Conservation (phyloP, 2,329 filamentous ascomycete genomes). For the Oidium heveae region DNA sequence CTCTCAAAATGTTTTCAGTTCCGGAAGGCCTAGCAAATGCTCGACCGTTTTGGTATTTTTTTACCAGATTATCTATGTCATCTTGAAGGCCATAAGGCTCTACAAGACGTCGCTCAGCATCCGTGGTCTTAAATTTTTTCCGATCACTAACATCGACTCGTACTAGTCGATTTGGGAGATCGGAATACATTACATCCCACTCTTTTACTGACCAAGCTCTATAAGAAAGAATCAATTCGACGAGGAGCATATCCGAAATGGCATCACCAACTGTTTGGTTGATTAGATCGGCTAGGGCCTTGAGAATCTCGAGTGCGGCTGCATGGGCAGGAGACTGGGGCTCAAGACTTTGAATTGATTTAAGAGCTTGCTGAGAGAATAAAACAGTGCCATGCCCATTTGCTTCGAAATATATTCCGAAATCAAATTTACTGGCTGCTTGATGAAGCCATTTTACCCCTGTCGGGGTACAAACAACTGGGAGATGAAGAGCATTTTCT, state of each 20-base stretch:
- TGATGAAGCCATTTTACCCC: constrained; percentile 97
- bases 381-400: constrained; percentile 95
- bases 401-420: constrained; percentile 95
- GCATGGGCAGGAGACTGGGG: constrained; percentile 83
- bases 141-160: constrained; percentile 76
- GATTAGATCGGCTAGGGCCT: constrained; percentile 68
- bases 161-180: constrained; percentile 85
- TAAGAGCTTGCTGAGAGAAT: constrained; percentile 65
- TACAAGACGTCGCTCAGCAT: constrained; percentile 72
- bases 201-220: constrained; percentile 76
- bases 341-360: constrained; percentile 50
- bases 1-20: constrained; percentile 85
- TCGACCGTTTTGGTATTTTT: constrained; percentile 73
- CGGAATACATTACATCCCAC: constrained; percentile 80
- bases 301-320: constrained; percentile 63
- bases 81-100: constrained; percentile 56
- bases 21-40: constrained; percentile 82
- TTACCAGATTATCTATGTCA: constrained; percentile 67
- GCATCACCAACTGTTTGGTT: constrained; percentile 97
- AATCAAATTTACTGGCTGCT: constrained; percentile 80
- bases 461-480: constrained; percentile 78
- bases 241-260: constrained; percentile 82
- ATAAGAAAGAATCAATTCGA: constrained; percentile 88
- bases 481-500: constrained; percentile 62
- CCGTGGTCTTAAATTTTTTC: constrained; percentile 70